Evolutionary conservation across 805 yeast species (phyloP), one percentile per base, ranked within the genome.

Genomic region (Debaryomyces hansenii): DNA sequence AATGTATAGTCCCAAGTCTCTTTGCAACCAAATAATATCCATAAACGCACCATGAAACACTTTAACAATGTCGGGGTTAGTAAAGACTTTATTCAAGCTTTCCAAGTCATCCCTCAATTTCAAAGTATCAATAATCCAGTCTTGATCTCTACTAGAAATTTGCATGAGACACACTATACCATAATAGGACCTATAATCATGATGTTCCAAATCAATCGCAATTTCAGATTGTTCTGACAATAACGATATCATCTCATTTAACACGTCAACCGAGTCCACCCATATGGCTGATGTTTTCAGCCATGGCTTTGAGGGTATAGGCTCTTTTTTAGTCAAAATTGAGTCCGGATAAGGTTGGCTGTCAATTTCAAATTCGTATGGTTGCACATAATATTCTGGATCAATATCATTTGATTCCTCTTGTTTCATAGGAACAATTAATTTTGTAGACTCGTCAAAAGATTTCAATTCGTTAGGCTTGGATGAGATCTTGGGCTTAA

Each of bases 21-120:
- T 76, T 69, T 94, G 99, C 31, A 94, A 72, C 99, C 99, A 94
- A 38, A 90, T 84, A 4, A 94, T 87, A 72, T 94, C 99, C 96
- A 90, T 90, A 55, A 82, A 84, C 0, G 99, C 96, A 50, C 99
- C 99, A 64, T 94, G 99, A 54, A 94, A 82, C 1, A 94, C 95
- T 61, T 94, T 94, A 24, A 89, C 72, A 28, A 92, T 83, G 4
- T 67, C 55, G 0, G 98, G 97, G 64, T 94, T 73, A 2, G 97
- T 78, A 53, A 92, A 90, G 1, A 92, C 80, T 37, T 69, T 73
- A 67, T 94, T 94, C 46, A 94, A 69, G 0, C 66, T 65, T 40
- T 76, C 70, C 41, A 94, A 69, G 49, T 88, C 87, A 34, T 86
- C 88, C 47, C 97, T 72, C 31, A 94, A 74, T 1, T 82, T 80